These are phyloP conservation scores for Boletellus ananas DNA, from an alignment of 768 basidiomycete genomes.

Conservation along the genomic window DNA sequence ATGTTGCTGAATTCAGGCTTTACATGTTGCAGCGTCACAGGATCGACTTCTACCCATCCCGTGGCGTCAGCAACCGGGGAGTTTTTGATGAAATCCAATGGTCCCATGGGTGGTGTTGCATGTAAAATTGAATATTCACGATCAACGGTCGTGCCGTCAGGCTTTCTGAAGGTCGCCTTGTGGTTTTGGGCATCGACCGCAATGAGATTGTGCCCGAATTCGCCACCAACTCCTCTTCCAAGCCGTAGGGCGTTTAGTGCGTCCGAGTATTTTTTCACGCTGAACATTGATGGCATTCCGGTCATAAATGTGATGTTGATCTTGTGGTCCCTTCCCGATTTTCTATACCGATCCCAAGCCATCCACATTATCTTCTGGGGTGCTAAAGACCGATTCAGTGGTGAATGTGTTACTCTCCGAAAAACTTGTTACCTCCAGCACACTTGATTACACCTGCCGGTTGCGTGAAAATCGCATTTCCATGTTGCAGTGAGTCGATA, in stretches of 20 bases:
- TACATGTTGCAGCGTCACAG: constrained; percentile 74
- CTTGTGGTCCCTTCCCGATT: constrained; percentile 52
- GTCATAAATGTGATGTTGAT: constrained; percentile 78
- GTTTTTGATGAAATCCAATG: constrained; percentile 72
- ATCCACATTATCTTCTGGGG: constrained; percentile 97
- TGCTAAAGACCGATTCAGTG: constrained; percentile 38
- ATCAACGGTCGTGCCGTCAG: constrained; percentile 63
- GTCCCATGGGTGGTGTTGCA: constrained; percentile 90
- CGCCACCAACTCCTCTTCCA: constrained; percentile 74
- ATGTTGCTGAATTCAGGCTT: constrained; percentile 80
- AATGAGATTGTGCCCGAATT: constrained; percentile 81
- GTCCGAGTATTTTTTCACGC: constrained; percentile 93
- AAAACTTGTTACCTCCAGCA: constrained; percentile 61
- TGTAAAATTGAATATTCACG: constrained; percentile 83
- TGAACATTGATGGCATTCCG: constrained; percentile 95
- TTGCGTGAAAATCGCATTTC: constrained; percentile 92
- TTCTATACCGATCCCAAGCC: constrained; percentile 80
- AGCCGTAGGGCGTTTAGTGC: constrained; percentile 74
- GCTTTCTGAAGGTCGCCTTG: constrained; percentile 80
- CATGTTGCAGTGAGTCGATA: constrained; percentile 69
- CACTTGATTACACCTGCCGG: constrained; percentile 93
- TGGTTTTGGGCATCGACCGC: constrained; percentile 66
- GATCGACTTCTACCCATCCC: constrained; percentile 90
- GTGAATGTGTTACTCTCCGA: not conserved
- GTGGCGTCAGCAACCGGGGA: constrained; percentile 74